Percentiles rank a stretch among this genome's conserved stretches.
These are phyloP conservation scores for Ogataea paraovalis DNA, from an alignment of 805 yeast species.

Conservation along the genomic window DNA sequence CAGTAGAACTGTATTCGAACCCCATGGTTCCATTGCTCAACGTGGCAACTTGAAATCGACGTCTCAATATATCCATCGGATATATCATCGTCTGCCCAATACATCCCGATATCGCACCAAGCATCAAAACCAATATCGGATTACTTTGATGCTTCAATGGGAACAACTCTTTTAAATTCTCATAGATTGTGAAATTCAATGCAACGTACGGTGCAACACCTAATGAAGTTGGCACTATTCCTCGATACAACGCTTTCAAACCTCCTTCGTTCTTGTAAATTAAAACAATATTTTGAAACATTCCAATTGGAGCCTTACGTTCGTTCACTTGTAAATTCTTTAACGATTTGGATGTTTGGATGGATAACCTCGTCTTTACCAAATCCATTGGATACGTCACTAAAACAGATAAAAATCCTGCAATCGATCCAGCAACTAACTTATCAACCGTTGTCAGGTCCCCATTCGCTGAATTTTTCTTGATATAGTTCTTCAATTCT, in stretches of 20 bases:
- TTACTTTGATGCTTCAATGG: slow-evolving; percentile 25
- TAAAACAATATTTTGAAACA: slow-evolving; percentile 48
- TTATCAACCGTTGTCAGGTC: slow-evolving; percentile 55
- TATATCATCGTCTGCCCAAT: slow-evolving; percentile 87
- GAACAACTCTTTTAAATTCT: slow-evolving; percentile 62
- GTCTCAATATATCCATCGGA: slow-evolving; percentile 84
- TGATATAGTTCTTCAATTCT: slow-evolving; percentile 42
- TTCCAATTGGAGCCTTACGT: slow-evolving; percentile 60
- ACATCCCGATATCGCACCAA: slow-evolving; percentile 88
- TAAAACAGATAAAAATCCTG: slow-evolving; percentile 75
- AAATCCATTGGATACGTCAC: slow-evolving; percentile 91
- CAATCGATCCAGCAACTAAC: slow-evolving; percentile 71
- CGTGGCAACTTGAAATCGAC: slow-evolving; percentile 86
- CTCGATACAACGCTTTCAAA: slow-evolving; percentile 69
- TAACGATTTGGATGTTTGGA: slow-evolving; percentile 70
- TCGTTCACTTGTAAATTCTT: slow-evolving; percentile 42
- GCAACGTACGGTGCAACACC: slow-evolving; percentile 98
- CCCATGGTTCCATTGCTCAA: slow-evolving; percentile 79
- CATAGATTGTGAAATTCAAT: slow-evolving; percentile 86
- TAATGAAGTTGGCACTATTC: slow-evolving; percentile 82
- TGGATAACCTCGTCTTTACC: slow-evolving; percentile 82
- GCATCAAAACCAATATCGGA: slow-evolving; percentile 52
- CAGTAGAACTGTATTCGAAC: slow-evolving; percentile 70
- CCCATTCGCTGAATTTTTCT: slow-evolving; percentile 19
- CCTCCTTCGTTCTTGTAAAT: slow-evolving; percentile 85